Base-by-base conservation (phyloP, 495 filamentous ascomycete genomes). In the Daldinia bambusicola region DNA sequence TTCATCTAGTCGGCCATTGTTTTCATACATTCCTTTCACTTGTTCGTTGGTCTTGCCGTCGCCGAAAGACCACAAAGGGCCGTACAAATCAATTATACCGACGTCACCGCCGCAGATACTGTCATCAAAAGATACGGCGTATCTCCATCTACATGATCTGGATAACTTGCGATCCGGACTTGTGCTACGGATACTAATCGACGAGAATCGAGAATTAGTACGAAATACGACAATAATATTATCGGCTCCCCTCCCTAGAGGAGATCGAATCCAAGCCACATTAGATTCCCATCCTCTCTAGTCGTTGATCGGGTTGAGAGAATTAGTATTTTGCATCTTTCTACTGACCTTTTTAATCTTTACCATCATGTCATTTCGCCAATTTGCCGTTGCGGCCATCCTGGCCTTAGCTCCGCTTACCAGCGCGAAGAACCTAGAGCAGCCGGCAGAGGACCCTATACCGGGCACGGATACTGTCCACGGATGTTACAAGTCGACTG, bases 291-390 rank as follows among this genome's bases (percentile, higher is more conserved):
- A 55, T 68, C 65, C 69, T 72, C 70, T 73, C 70, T 48, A 58
- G 70, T 72, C 70, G 70, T 72, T 72, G 70, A 72, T 57, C 70
- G 70, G 70, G 64, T 72, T 65, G 64, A 69, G 65, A 69, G 65
- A 53, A 68, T 60, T 68, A 57, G 64, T 60, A 52, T 62, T 38
- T 59, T 43, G 18, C 48, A 58, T 22, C 48, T 26, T 58, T 57
- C 37, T 32, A 48, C 20, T 63, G 41, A 55, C 22, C 9, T 63
- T 26, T 3, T 9, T 55, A 55, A 56, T 40, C 51, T 67, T 53
- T 55, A 31, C 45, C 70, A 75, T 13, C 50, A 76, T 76, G 75
- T 75, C 70, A 6, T 2, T 72, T 36, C 74, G 70, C 58, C 75
- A 71, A 34, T 55, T 76, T 13, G 50, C 74, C 48, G 37, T 72